Evolutionary conservation across 1,139 yeast species (phyloP).

Genomic region (Blastobotrys serpentis): DNA sequence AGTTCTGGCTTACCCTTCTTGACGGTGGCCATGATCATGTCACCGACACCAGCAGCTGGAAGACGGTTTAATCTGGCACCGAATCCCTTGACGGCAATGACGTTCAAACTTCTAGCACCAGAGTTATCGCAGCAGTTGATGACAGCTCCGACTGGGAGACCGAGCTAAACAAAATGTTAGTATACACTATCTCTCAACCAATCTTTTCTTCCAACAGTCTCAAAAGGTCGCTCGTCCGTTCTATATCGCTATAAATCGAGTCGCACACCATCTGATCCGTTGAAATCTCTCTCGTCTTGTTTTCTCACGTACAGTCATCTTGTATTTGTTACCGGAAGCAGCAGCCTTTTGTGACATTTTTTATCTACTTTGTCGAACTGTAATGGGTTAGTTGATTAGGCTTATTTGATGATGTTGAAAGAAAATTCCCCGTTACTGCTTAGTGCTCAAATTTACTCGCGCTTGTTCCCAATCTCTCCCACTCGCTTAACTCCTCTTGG

Average conservation of each 20-base stretch:
- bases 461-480: not conserved
- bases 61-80: conserved; percentile 99
- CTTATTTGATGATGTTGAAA: conserved; percentile 5
- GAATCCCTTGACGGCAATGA: conserved; percentile 97
- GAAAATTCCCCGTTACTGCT: conserved; percentile 6
- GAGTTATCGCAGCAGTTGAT: conserved; percentile 99
- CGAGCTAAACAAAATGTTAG: conserved; percentile 56
- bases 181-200: not conserved
- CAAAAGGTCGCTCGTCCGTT: not conserved
- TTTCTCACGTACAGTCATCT: conserved; percentile 81
- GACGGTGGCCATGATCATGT: conserved; percentile 99
- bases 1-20: conserved; percentile 99
- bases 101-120: conserved; percentile 99
- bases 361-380: conserved; percentile 13
- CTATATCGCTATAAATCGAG: not conserved
- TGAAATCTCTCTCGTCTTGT: not conserved
- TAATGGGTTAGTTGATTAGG: conserved; percentile 10
- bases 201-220: not conserved
- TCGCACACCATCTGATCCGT: not conserved
- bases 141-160: conserved; percentile 99
- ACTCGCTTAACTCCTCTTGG: not conserved
- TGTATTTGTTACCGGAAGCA: conserved; percentile 99
- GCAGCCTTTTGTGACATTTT: conserved; percentile 45
- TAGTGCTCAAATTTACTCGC: not conserved
- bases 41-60: conserved; percentile 99